Conservation (phyloP, 164 flowering plant genomes). For the Cinnamomum micranthum region DNA sequence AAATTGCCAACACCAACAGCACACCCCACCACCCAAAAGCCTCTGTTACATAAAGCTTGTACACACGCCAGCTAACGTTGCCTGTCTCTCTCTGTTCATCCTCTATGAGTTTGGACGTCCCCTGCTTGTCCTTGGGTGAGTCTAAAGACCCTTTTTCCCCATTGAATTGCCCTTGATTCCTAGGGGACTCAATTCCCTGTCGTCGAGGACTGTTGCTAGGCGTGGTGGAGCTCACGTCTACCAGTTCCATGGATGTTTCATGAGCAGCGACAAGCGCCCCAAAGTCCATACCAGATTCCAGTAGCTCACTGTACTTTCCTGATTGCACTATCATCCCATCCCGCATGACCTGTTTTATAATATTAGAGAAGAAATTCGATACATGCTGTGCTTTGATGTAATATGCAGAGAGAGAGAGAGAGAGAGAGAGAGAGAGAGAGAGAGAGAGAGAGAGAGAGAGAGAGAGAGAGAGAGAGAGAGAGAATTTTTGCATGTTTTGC, state of each 20-base stretch:
- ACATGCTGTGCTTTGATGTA: background rate
- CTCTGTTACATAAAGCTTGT: slow-evolving; percentile 74
- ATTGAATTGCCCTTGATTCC: slow-evolving; percentile 29
- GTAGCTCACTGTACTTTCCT: slow-evolving; percentile 68
- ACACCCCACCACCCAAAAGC: slow-evolving; percentile 95
- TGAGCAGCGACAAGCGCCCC: slow-evolving; percentile 79
- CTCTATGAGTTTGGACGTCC: slow-evolving; percentile 66
- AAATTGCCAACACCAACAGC: slow-evolving; percentile 33
- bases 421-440: too few relatives aligned
- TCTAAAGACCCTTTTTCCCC: slow-evolving; percentile 39
- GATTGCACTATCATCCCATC: slow-evolving; percentile 92
- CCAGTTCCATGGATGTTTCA: slow-evolving; percentile 87
- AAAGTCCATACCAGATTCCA: slow-evolving; percentile 65
- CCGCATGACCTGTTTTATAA: slow-evolving; percentile 76
- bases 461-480: too few relatives aligned
- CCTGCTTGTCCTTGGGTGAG: slow-evolving; percentile 31
- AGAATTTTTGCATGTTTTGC: too few relatives aligned
- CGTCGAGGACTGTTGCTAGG: slow-evolving; percentile 18
- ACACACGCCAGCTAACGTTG: slow-evolving; percentile 59
- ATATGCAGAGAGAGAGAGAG: too few relatives aligned
- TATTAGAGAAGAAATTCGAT: background rate
- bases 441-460: too few relatives aligned
- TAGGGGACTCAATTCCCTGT: slow-evolving; percentile 17
- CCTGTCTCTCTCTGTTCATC: slow-evolving; percentile 92
- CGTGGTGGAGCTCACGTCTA: slow-evolving; percentile 36